Evolutionary conservation across 805 yeast genomes (phyloP), one percentile per base, ranked within the genome.

Genomic region (Metschnikowia lochheadii): DNA sequence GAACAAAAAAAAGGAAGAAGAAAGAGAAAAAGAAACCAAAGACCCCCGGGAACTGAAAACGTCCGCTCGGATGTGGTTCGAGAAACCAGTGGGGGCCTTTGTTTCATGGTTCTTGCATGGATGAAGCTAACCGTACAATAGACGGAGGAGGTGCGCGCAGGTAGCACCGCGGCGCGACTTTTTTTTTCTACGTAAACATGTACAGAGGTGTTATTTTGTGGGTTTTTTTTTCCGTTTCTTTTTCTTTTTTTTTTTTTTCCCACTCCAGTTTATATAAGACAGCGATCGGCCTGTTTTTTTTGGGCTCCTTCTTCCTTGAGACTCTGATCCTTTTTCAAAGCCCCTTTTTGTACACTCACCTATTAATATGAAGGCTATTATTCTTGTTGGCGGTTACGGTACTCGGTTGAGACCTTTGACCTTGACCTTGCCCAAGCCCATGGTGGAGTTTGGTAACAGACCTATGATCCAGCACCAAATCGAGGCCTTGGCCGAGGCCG

Each of bases 361-460:
- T 31, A 32, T 32, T 49, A 70, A 38, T 58, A 89, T 90, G 97
- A 90, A 90, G 80, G 97, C 96, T 70, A 84, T 92, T 75, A 92
- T 92, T 81, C 85, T 92, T 72, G 98, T 92, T 64, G 99, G 99
- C 70, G 99, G 99, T 75, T 94, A 91, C 80, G 99, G 99, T 81
- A 94, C 99, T 67, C 94, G 99, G 80, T 87, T 94, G 79, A 91
- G 99, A 83, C 99, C 99, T 56, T 80, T 94, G 66, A 91, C 98
- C 56, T 79, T 91, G 64, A 89, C 97, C 52, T 81, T 85, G 58
- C 98, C 98, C 72, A 91, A 91, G 77, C 98, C 98, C 47, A 80
- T 91, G 73, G 97, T 91, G 58, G 98, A 92, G 77, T 94, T 94
- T 67, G 99, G 88, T 72, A 94, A 94, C 88, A 88, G 92, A 78